phyloP scores from a whole-genome alignment of 2,329 filamentous ascomycete genomes.

The Acrodontium crateriforme region DNA sequence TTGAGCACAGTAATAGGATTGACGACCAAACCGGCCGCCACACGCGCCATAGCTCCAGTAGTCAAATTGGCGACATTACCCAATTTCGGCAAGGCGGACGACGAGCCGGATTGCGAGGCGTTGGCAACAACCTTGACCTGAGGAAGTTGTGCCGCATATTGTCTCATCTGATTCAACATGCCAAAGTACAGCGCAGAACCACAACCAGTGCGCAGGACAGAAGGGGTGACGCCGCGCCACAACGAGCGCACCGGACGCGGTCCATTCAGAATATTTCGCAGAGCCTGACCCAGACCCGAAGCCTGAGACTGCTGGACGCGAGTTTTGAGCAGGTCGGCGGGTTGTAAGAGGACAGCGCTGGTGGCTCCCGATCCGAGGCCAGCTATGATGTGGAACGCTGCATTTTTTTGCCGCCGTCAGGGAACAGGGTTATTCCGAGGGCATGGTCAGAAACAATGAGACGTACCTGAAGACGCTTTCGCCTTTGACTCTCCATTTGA shows the following conservation, averaged over 20 bases:
- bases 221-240: constrained; percentile 88
- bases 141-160: constrained; percentile 22
- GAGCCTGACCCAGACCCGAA: constrained; percentile 49
- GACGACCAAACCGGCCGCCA: constrained; percentile 75
- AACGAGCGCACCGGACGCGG: constrained; percentile 57
- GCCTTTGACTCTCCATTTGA: constrained; percentile 36
- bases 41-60: constrained; percentile 71
- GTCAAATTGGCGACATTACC: constrained; percentile 73
- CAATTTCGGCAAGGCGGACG: constrained; percentile 66
- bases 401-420: not conserved
- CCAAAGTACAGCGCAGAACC: constrained; percentile 93
- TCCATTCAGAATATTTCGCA: constrained; percentile 55
- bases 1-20: constrained; percentile 97
- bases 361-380: constrained; percentile 77
- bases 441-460: constrained; percentile 1
- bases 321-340: constrained; percentile 91
- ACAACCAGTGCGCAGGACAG: constrained; percentile 82
- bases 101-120: constrained; percentile 2
- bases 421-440: not conserved
- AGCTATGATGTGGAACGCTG: constrained; percentile 75
- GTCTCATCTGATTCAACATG: constrained; percentile 52
- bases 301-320: constrained; percentile 77
- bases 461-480: constrained; percentile 37
- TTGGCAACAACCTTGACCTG: constrained; percentile 7
- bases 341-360: constrained; percentile 82